These are phyloP conservation scores for Macadamia tetraphylla DNA, from an alignment of 164 flowering plant genomes.

Conservation along the genomic window DNA sequence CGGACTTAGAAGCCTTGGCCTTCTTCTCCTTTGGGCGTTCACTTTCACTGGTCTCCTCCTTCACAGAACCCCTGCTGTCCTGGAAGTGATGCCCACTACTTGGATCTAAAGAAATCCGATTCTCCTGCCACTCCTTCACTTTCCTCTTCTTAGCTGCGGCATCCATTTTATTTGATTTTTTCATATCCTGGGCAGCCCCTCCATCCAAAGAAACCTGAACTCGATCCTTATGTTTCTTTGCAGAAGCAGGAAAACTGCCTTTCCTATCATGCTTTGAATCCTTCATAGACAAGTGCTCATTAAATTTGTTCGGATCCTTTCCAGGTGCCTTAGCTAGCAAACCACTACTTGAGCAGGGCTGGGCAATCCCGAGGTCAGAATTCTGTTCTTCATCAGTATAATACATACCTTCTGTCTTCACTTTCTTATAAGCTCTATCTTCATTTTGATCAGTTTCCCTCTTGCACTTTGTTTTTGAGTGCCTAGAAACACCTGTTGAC, in stretches of 20 bases:
- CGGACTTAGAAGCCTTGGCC: constrained; percentile 22
- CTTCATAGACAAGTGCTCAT: constrained; percentile 17
- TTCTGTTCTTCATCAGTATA: constrained; percentile 30
- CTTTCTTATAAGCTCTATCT: constrained; percentile 52
- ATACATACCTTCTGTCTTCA: constrained; percentile 33
- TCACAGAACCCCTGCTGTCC: constrained; percentile 15
- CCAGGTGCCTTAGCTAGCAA: constrained; percentile 25
- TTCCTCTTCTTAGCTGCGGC: constrained; percentile 50
- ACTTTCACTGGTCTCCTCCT: constrained; percentile 33
- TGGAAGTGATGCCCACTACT: constrained; percentile 12
- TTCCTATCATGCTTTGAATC: constrained; percentile 20
- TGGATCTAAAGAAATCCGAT: constrained; percentile 19
- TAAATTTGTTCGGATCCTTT: constrained; percentile 28
- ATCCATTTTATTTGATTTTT: constrained; percentile 18
- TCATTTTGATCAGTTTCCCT: constrained; percentile 36
- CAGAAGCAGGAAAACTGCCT: constrained; percentile 20
- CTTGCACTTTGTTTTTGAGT: constrained; percentile 37
- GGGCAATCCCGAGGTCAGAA: constrained; percentile 25
- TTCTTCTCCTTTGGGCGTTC: constrained; percentile 33
- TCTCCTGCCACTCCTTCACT: constrained; percentile 35
- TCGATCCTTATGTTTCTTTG: constrained; percentile 27
- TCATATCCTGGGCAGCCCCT: constrained; percentile 24
- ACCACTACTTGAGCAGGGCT: constrained; percentile 18
- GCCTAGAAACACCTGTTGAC: constrained; percentile 42
- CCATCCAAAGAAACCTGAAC: constrained; percentile 23